Base-by-base conservation (phyloP, 1,284 basidiomycete species). In the Pseudozyma sp. region DNA sequence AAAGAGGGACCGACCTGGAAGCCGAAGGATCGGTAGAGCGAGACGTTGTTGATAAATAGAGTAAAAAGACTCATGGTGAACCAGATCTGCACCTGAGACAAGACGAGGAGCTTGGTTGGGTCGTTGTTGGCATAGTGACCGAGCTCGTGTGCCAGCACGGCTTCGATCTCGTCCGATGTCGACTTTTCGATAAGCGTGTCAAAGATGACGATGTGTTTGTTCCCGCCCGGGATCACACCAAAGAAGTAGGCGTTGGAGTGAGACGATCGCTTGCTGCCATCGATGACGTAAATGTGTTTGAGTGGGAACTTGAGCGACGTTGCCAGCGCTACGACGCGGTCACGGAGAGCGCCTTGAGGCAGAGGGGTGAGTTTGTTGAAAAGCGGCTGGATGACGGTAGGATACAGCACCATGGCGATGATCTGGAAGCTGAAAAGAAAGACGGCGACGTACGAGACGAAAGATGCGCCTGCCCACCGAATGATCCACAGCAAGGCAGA, bases 321-420 rank as follows among this genome's bases (percentile, higher is more conserved):
- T 5, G 82, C 82, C 1, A 84, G 75, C 19, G 79, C 76, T 0
- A 76, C 70, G 17, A 84, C 78, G 8, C 82, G 77, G 24, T 82
- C 74, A 16, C 78, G 76, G 47, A 84, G 63, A 24, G 69, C 67
- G 24, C 82, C 80, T 35, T 83, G 72, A 4, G 77, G 87, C 5
- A 98, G 88, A 1, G 94, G 93, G 1, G 94, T 94, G 37, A 97
- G 90, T 85, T 94, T 97, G 89, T 98, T 98, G 88, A 98, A 97
- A 43, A 98, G 87, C 0, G 96, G 95, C 81, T 96, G 94, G 76
- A 98, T 97, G 82, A 97, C 88, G 19, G 90, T 92, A 0, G 82
- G 82, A 43, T 83, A 81, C 37, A 82, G 75, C 13, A 84, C 79
- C 60, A 81, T 82, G 63, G 82, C 81, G 78, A 89, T 86, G 49